A percentile compares a stretch with the other conserved stretches of the same genome.
These are phyloP conservation scores for Henckelia pumila DNA, from an alignment of 257 asterid genomes.

Conservation along the genomic window DNA sequence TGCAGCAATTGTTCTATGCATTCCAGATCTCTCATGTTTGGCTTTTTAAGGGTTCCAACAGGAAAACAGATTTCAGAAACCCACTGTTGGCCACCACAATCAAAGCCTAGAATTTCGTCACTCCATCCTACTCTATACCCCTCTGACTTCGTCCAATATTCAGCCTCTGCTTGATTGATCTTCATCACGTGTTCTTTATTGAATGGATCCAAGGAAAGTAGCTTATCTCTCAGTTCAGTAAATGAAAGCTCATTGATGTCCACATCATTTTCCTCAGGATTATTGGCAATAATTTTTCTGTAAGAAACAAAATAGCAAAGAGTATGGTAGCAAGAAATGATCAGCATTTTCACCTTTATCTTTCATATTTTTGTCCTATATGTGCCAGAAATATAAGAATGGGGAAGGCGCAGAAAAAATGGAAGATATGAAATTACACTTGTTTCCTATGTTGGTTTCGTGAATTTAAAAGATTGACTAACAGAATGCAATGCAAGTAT, in stretches of 20 bases:
- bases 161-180: slow-evolving; percentile 95
- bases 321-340: neutral
- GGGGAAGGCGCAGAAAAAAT: no score
- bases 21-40: slow-evolving; percentile 82
- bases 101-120: slow-evolving; percentile 94
- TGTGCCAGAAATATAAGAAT: neutral
- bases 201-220: slow-evolving; percentile 81
- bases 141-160: slow-evolving; percentile 89
- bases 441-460: neutral
- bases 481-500: slow-evolving; percentile 9
- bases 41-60: slow-evolving; percentile 83
- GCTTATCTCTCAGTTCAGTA: slow-evolving; percentile 87
- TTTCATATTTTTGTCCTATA: neutral
- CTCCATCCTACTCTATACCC: slow-evolving; percentile 97
- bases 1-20: slow-evolving; percentile 70
- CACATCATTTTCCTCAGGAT: slow-evolving; percentile 50
- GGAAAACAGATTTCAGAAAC: slow-evolving; percentile 95
- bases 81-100: slow-evolving; percentile 99
- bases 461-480: neutral
- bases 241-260: slow-evolving; percentile 62
- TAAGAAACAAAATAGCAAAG: slow-evolving; percentile 29
- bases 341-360: neutral
- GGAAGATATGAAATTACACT: neutral
- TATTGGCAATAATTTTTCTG: slow-evolving; percentile 44
- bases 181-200: slow-evolving; percentile 68